phyloP scores from a whole-genome alignment of 2,329 filamentous ascomycete genomes.

The Fusarium acutatum region DNA sequence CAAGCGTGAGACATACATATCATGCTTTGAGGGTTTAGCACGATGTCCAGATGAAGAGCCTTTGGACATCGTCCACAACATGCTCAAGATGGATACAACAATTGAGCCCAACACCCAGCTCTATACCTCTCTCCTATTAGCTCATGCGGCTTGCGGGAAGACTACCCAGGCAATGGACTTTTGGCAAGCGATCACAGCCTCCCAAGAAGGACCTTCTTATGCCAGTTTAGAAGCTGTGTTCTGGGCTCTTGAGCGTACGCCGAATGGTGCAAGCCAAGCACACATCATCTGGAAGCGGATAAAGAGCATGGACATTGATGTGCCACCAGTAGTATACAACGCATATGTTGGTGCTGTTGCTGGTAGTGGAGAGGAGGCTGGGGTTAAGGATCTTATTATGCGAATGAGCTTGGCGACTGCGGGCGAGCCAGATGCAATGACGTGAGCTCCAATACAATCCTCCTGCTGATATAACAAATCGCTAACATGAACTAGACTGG shows the following conservation, averaged over 20 bases:
- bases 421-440: slow-evolving; percentile 71
- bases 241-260: slow-evolving; percentile 74
- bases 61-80: slow-evolving; percentile 83
- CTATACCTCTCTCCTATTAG: slow-evolving; percentile 87
- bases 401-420: slow-evolving; percentile 74
- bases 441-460: slow-evolving; percentile 65
- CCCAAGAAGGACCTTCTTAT: slow-evolving; percentile 86
- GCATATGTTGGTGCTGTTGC: slow-evolving; percentile 82
- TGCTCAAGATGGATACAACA: slow-evolving; percentile 90
- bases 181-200: slow-evolving; percentile 85
- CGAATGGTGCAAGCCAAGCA: slow-evolving; percentile 66
- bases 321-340: slow-evolving; percentile 77
- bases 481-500: slow-evolving; percentile 64
- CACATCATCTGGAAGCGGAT: slow-evolving; percentile 77
- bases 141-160: slow-evolving; percentile 76
- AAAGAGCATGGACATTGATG: slow-evolving; percentile 77
- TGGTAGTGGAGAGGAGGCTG: slow-evolving; percentile 74
- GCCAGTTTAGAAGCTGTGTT: slow-evolving; percentile 83
- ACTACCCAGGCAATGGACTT: slow-evolving; percentile 75
- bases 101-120: slow-evolving; percentile 80
- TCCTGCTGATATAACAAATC: not conserved
- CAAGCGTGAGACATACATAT: slow-evolving; percentile 76
- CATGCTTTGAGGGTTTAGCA: slow-evolving; percentile 80
- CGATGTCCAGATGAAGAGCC: slow-evolving; percentile 62
- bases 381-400: slow-evolving; percentile 71